Conservation (phyloP, 371 early-diverging fungal genomes). For the Coemansia sp. region DNA sequence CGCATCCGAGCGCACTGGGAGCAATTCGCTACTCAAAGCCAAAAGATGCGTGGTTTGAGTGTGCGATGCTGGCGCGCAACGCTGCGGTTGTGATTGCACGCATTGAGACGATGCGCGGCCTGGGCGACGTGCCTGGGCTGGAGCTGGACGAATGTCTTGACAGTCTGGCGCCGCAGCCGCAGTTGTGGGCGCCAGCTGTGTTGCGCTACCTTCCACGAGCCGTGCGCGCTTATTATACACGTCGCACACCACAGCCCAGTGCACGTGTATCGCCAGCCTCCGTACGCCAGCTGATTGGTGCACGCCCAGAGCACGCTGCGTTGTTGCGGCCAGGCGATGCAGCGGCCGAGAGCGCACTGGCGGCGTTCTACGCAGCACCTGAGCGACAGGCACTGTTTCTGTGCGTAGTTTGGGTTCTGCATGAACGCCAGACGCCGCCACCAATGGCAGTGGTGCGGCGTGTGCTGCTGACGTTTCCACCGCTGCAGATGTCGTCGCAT, state of each 20-base stretch:
- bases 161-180: slow-evolving; percentile 41
- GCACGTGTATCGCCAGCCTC: slow-evolving; percentile 6
- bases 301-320: slow-evolving; percentile 46
- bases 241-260: not conserved
- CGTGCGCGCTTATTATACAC: slow-evolving; percentile 45
- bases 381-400: slow-evolving; percentile 67
- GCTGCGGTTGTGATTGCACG: slow-evolving; percentile 51
- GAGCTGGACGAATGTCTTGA: slow-evolving; percentile 46
- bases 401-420: slow-evolving; percentile 67
- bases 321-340: slow-evolving; percentile 49
- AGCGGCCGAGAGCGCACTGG: slow-evolving; percentile 48
- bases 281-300: slow-evolving; percentile 18
- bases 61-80: slow-evolving; percentile 50
- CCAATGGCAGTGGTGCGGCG: slow-evolving; percentile 58
- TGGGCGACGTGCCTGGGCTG: slow-evolving; percentile 50
- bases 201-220: slow-evolving; percentile 48
- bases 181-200: slow-evolving; percentile 47
- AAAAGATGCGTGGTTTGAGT: slow-evolving; percentile 50
- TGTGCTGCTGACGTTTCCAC: slow-evolving; percentile 64
- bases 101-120: slow-evolving; percentile 48
- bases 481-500: slow-evolving; percentile 66
- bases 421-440: slow-evolving; percentile 39
- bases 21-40: slow-evolving; percentile 39
- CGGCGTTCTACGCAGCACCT: slow-evolving; percentile 57
- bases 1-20: slow-evolving; percentile 33